Conservation (phyloP, 2,329 filamentous ascomycete genomes). For the Tolypocladium nubicola region DNA sequence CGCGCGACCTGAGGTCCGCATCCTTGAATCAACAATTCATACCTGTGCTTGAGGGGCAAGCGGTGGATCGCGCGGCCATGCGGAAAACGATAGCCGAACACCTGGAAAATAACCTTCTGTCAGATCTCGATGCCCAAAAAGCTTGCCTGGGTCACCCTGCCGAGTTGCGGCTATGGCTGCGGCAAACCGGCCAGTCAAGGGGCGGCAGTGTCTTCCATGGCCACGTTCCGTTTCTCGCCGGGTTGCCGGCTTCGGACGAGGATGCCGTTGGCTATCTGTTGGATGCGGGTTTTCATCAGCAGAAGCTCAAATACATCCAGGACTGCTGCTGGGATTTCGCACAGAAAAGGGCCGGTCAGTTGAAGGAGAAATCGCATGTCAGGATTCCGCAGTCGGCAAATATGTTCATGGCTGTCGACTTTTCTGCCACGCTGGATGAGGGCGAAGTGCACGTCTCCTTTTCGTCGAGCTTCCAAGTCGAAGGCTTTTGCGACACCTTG, state of each 20-base stretch:
- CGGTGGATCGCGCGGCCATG: slow-evolving; percentile 34
- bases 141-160: slow-evolving; percentile 37
- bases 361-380: slow-evolving; percentile 49
- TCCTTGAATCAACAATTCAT: slow-evolving; percentile 59
- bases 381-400: slow-evolving; percentile 50
- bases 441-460: slow-evolving; percentile 61
- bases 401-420: slow-evolving; percentile 59
- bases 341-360: slow-evolving; percentile 37
- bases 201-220: slow-evolving; percentile 27
- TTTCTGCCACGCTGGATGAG: slow-evolving; percentile 46
- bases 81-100: slow-evolving; percentile 34
- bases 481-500: slow-evolving; percentile 40
- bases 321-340: slow-evolving; percentile 35
- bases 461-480: slow-evolving; percentile 49
- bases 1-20: slow-evolving; percentile 28
- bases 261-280: slow-evolving; percentile 46
- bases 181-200: slow-evolving; percentile 24
- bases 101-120: slow-evolving; percentile 36
- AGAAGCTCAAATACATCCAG: slow-evolving; percentile 34
- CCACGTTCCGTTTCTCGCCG: slow-evolving; percentile 32
- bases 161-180: slow-evolving; percentile 43
- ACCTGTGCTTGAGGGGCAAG: slow-evolving; percentile 53
- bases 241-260: slow-evolving; percentile 36
- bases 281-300: slow-evolving; percentile 48
- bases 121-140: slow-evolving; percentile 41